phyloP scores from a whole-genome alignment of 1,284 basidiomycete species.

The Pterulicium gracile region DNA sequence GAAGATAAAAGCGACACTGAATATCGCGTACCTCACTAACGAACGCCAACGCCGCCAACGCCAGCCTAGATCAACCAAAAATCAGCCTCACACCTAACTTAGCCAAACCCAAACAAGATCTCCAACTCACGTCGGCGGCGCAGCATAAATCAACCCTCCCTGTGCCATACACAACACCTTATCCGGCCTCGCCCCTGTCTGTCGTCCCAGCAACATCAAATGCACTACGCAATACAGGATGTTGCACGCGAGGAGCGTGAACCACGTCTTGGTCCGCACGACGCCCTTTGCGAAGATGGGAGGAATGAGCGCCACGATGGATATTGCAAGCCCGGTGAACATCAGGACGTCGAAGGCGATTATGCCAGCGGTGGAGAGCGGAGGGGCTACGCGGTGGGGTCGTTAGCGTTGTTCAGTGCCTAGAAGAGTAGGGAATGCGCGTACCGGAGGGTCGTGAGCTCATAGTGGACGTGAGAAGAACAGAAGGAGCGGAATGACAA shows the following conservation, averaged over 20 bases:
- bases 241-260: background rate
- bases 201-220: slow-evolving; percentile 8
- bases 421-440: no score
- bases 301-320: background rate
- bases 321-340: background rate
- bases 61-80: slow-evolving; percentile 2
- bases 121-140: slow-evolving; percentile 3
- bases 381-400: no score
- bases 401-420: no score
- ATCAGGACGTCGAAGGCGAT: background rate
- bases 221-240: slow-evolving; percentile 7
- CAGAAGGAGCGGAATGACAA: no score
- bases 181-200: slow-evolving; percentile 6
- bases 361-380: no score
- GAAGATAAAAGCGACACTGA: background rate
- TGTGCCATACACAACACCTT: slow-evolving; percentile 6
- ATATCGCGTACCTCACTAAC: slow-evolving; percentile 6
- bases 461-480: no score
- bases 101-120: no score
- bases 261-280: background rate
- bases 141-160: slow-evolving; percentile 8
- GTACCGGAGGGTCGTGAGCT: no score
- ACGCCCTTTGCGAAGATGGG: background rate
- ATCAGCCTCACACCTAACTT: no score
- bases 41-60: slow-evolving; percentile 4